These are phyloP conservation scores for Diphasiastrum complanatum DNA, from an alignment of 83 land plant species.

Conservation along the genomic window DNA sequence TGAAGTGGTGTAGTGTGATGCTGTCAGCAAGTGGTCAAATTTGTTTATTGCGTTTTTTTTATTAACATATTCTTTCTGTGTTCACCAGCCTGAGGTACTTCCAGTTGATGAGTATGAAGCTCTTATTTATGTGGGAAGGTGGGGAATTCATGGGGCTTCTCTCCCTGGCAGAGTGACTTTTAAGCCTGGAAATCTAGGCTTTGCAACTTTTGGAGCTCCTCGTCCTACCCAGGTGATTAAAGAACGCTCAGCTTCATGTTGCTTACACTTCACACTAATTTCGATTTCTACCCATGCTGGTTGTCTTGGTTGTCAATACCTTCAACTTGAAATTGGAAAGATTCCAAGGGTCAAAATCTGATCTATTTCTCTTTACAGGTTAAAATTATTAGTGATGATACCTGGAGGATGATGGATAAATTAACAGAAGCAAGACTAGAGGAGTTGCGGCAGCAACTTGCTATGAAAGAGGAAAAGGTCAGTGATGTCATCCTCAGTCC, in stretches of 20 bases:
- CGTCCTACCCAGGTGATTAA: slow-evolving; percentile 66
- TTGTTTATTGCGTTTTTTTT: too few species aligned
- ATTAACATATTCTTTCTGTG: too few species aligned
- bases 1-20: too few species aligned
- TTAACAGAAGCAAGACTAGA: slow-evolving; percentile 32
- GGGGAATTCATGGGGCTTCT: slow-evolving; percentile 83
- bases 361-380: slow-evolving; percentile 37
- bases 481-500: too few species aligned
- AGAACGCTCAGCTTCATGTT: not conserved
- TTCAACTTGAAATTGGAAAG: too few species aligned
- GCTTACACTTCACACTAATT: not conserved
- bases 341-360: not conserved
- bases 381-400: slow-evolving; percentile 55
- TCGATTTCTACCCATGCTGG: not conserved
- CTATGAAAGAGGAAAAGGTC: too few species aligned
- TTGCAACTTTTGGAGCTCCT: slow-evolving; percentile 87
- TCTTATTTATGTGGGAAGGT: slow-evolving; percentile 73
- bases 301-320: too few species aligned
- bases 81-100: slow-evolving; percentile 53
- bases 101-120: slow-evolving; percentile 89
- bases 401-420: slow-evolving; percentile 65
- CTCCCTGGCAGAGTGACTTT: slow-evolving; percentile 89
- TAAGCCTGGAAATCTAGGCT: slow-evolving; percentile 75
- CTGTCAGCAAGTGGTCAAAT: too few species aligned
- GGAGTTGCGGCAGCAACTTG: too few species aligned